phyloP scores from a whole-genome alignment of 106 monocot species.

The Dendrobium officinale region DNA sequence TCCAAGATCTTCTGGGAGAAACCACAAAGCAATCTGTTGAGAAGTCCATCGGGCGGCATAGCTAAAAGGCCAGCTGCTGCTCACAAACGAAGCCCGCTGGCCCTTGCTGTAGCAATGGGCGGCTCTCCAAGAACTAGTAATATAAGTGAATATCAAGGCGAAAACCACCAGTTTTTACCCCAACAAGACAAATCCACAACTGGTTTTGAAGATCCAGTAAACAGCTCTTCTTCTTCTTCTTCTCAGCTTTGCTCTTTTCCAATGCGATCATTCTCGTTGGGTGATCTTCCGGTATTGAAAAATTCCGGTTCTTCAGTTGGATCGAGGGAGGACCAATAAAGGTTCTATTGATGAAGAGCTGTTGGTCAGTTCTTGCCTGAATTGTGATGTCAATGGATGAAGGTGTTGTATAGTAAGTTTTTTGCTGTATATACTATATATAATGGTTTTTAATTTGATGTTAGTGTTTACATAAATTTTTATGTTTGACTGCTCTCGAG shows the following conservation, averaged over 20 bases:
- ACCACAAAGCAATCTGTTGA: not conserved
- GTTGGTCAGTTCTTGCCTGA: too few species aligned
- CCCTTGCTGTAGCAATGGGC: conserved; percentile 9
- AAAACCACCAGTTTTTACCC: conserved; percentile 11
- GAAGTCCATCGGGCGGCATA: conserved; percentile 5
- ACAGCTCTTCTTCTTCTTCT: not conserved
- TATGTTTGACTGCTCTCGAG: too few species aligned
- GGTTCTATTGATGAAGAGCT: not conserved
- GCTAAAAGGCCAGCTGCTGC: conserved; percentile 17
- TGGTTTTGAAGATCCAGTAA: not conserved
- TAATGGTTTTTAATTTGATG: too few species aligned
- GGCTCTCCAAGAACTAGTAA: not conserved
- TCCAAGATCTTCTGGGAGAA: conserved; percentile 23
- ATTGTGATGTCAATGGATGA: too few species aligned
- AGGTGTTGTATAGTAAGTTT: too few species aligned
- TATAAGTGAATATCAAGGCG: not conserved
- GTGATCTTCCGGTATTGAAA: conserved; percentile 23
- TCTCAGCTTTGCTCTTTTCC: conserved; percentile 22
- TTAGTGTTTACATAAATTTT: too few species aligned
- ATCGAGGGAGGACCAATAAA: not conserved
- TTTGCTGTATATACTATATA: too few species aligned
- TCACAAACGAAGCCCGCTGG: conserved; percentile 7
- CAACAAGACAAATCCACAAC: conserved; percentile 20
- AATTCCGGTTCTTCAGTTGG: not conserved
- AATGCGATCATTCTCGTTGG: conserved; percentile 34